Evolutionary conservation across 2,329 filamentous ascomycete genomes (phyloP).

Genomic region (Thielaviopsis euricoi): DNA sequence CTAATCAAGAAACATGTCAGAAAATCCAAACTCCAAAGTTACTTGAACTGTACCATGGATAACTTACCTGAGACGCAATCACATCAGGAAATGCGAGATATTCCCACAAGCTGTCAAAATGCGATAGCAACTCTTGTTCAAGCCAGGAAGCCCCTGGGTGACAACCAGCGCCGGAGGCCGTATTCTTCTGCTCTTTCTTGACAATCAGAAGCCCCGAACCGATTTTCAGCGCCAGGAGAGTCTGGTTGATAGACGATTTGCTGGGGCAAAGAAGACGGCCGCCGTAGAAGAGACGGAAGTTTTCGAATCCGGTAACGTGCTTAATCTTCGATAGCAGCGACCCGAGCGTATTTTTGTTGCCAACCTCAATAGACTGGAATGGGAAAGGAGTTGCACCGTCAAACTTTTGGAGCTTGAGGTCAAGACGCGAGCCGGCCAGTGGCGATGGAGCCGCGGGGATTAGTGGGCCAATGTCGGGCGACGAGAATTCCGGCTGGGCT

Average conservation of each 20-base stretch:
- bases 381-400: conserved; percentile 42
- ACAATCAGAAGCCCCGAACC: conserved; percentile 50
- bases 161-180: conserved; percentile 18
- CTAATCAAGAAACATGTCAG: conserved; percentile 19
- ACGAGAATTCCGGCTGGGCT: conserved; percentile 40
- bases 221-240: conserved; percentile 52
- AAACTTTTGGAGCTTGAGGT: conserved; percentile 60
- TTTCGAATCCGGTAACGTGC: conserved; percentile 56
- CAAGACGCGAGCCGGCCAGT: conserved; percentile 45
- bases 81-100: conserved; percentile 59
- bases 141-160: conserved; percentile 41
- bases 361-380: conserved; percentile 47
- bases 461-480: conserved; percentile 37
- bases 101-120: conserved; percentile 71
- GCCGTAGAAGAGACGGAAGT: conserved; percentile 55
- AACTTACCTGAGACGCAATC: conserved; percentile 46
- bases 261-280: conserved; percentile 49
- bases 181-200: conserved; percentile 36
- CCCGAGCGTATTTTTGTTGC: conserved; percentile 51
- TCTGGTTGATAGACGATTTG: conserved; percentile 40
- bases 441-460: conserved; percentile 34
- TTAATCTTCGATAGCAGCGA: conserved; percentile 52
- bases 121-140: conserved; percentile 62
- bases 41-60: conserved; percentile 12
- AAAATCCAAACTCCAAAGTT: background rate